A percentile compares a stretch with the other conserved stretches of the same genome.
Evolutionary conservation across 148 eudicot genomes (phyloP).

Genomic region (Cornus kousa): DNA sequence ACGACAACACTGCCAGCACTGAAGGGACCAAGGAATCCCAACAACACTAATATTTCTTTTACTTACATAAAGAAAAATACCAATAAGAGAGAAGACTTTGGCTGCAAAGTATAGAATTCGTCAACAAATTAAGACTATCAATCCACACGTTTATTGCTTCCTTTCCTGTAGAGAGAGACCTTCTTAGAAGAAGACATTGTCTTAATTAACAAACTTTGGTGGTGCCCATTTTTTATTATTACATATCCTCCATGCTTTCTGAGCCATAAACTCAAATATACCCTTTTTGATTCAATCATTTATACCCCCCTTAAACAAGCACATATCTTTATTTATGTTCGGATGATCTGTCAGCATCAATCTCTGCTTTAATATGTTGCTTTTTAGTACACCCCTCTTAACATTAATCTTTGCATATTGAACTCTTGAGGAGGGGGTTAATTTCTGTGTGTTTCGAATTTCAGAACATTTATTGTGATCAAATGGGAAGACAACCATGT

Average conservation of each 20-base stretch:
- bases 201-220: background rate
- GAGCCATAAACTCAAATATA: constrained; percentile 6
- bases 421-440: background rate
- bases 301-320: constrained; percentile 20
- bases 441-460: background rate
- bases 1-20: constrained; percentile 43
- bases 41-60: constrained; percentile 1
- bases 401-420: constrained; percentile 3
- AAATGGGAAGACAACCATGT: constrained; percentile 84
- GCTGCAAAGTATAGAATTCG: background rate
- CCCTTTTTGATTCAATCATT: constrained; percentile 20
- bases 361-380: constrained; percentile 34
- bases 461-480: background rate
- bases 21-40: constrained; percentile 39
- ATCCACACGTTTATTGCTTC: constrained; percentile 21
- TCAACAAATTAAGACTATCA: constrained; percentile 5
- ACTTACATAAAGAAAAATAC: background rate
- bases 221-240: constrained; percentile 5
- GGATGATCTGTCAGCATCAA: constrained; percentile 44
- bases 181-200: constrained; percentile 3
- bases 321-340: constrained; percentile 20
- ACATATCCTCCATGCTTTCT: constrained; percentile 9
- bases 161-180: background rate
- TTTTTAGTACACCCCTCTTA: constrained; percentile 11
- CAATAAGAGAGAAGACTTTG: constrained; percentile 19